Conservation (phyloP, 306 rosid genomes). For the Dalbergia oliveri region DNA sequence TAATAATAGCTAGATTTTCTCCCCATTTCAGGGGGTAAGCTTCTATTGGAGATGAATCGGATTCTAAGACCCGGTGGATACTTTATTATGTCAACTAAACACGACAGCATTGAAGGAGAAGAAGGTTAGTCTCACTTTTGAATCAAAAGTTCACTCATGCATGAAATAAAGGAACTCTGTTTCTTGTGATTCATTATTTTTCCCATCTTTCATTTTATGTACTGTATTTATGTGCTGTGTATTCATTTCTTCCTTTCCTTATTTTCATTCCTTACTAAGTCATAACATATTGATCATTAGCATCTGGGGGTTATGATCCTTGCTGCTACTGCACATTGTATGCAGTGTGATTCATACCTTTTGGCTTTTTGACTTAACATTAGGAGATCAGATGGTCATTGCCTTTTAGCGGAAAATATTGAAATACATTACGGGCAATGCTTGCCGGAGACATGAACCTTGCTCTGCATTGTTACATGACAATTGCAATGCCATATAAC, state of each 20-base stretch:
- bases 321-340: not conserved
- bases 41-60: slow-evolving; percentile 91
- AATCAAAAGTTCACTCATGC: slow-evolving; percentile 23
- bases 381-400: slow-evolving; percentile 35
- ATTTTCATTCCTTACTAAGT: slow-evolving; percentile 13
- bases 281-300: not conserved
- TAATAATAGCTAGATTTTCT: slow-evolving; percentile 19
- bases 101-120: slow-evolving; percentile 81
- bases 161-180: slow-evolving; percentile 7
- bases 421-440: slow-evolving; percentile 11
- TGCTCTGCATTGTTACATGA: slow-evolving; percentile 27
- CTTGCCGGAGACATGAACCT: slow-evolving; percentile 32
- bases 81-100: slow-evolving; percentile 86
- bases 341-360: slow-evolving; percentile 6
- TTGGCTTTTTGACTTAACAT: not conserved
- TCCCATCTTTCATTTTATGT: slow-evolving; percentile 5
- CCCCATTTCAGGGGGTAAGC: slow-evolving; percentile 77
- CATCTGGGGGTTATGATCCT: no score
- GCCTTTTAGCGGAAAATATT: slow-evolving; percentile 25
- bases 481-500: slow-evolving; percentile 18
- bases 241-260: not conserved
- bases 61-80: slow-evolving; percentile 88
- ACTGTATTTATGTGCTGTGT: not conserved
- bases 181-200: slow-evolving; percentile 18
- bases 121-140: slow-evolving; percentile 68